Conservation (phyloP, 2,329 filamentous ascomycete species). For the Didymella pomorum region DNA sequence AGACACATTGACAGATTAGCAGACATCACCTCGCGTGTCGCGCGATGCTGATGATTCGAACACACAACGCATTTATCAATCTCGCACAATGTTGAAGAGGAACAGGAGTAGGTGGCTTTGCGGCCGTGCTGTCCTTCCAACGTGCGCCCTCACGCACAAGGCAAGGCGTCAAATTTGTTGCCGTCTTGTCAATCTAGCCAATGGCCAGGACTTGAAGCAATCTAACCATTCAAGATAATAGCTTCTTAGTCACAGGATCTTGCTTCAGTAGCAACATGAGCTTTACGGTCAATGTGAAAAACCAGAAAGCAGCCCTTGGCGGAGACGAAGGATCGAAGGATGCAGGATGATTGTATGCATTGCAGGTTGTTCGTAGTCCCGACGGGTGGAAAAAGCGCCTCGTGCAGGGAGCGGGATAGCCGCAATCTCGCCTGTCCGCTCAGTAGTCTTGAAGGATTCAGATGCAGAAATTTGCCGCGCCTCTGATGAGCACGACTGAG, state of each 20-base stretch:
- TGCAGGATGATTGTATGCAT: neutral
- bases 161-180: too few species aligned
- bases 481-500: neutral
- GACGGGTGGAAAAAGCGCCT: neutral
- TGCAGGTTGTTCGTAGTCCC: neutral
- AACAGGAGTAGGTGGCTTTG: neutral
- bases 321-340: conserved; percentile 1
- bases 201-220: neutral
- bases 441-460: conserved; percentile 4
- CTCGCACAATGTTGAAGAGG: neutral
- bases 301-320: neutral
- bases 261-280: too few species aligned
- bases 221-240: neutral
- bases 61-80: too few species aligned
- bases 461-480: neutral
- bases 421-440: conserved; percentile 4
- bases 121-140: neutral
- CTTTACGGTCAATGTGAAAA: too few species aligned
- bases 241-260: neutral
- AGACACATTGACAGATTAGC: too few species aligned
- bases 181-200: neutral
- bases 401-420: conserved; percentile 1
- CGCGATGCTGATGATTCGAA: too few species aligned
- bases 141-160: neutral
- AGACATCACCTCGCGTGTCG: too few species aligned